Evolutionary conservation across 2,329 filamentous ascomycete genomes (phyloP), one percentile per base, ranked within the genome.

Genomic region (Colletotrichum lini): DNA sequence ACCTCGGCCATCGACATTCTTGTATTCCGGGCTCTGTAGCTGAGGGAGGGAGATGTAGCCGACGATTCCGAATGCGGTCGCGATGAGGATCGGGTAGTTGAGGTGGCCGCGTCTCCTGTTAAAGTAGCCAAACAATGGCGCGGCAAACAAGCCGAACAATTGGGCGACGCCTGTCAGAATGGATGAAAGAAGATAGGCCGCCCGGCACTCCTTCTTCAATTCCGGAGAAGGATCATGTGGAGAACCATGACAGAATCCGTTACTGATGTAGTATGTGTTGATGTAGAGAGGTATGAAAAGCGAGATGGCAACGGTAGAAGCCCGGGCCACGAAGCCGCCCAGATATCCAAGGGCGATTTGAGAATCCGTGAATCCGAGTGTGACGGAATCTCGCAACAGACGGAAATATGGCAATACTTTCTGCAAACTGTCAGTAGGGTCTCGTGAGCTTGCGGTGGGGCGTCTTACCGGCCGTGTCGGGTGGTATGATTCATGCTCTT

Each of bases 261-360:
- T 92, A 59, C 86, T 85, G 73, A 96, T 93, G 81, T 96, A 98
- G 81, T 94, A 98, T 30, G 94, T 92, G 79, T 98, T 98, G 76
- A 98, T 91, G 78, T 93, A 97, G 2, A 99, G 88, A 0, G 96
- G 96, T 65, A 99, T 93, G 82, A 98, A 99, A 7, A 98, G 89
- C 0, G 94, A 97, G 74, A 99, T 97, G 63, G 94, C 96, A 6
- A 99, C 96, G 0, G 95, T 98, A 0, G 95, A 98, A 9, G 96
- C 95, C 67, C 96, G 91, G 12, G 95, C 96, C 2, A 99, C 96
- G 77, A 98, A 98, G 1, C 96, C 96, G 73, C 96, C 96, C 0
- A 98, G 84, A 78, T 98, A 99, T 38, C 93, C 96, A 0, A 98
- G 87, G 21, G 91, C 92, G 73, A 99, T 97, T 75, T 93, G 89